Evolutionary conservation across 202 grass and related monocot species (phyloP).

Genomic region (Setaria viridis): DNA sequence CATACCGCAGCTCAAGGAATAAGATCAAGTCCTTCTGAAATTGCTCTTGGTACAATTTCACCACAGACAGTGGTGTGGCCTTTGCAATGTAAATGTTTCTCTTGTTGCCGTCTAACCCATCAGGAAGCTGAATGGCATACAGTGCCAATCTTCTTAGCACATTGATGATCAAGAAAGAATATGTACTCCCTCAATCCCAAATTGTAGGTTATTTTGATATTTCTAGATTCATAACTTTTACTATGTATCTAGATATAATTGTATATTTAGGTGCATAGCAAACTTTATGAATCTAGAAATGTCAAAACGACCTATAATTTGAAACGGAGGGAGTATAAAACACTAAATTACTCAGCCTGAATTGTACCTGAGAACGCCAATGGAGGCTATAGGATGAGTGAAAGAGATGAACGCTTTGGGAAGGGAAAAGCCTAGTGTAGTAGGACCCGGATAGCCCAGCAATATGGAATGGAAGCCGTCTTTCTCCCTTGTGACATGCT

Average conservation of each 20-base stretch:
- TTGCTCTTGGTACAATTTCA: conserved; percentile 44
- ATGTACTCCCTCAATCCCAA: background rate
- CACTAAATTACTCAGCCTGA: background rate
- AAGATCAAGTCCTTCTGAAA: conserved; percentile 40
- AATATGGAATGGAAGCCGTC: conserved; percentile 1
- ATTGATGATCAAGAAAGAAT: background rate
- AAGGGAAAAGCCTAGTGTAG: conserved; percentile 48
- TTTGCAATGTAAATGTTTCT: conserved; percentile 42
- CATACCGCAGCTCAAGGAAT: conserved; percentile 49
- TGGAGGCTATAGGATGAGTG: conserved; percentile 44
- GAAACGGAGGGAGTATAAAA: background rate
- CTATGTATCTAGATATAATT: too few species aligned
- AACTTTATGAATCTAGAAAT: too few species aligned
- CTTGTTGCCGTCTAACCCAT: background rate
- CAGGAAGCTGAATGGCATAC: conserved; percentile 7
- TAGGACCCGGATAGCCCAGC: conserved; percentile 44
- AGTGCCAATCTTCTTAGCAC: background rate
- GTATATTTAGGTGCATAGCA: too few species aligned
- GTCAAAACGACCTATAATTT: too few species aligned
- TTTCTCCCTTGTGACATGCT: background rate
- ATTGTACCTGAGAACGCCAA: conserved; percentile 43
- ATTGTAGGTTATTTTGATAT: too few species aligned
- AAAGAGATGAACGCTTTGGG: conserved; percentile 45
- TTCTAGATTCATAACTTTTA: too few species aligned
- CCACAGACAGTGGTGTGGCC: background rate